phyloP scores from a whole-genome alignment of 2,329 filamentous ascomycete species.

The Diaporthe sp. region DNA sequence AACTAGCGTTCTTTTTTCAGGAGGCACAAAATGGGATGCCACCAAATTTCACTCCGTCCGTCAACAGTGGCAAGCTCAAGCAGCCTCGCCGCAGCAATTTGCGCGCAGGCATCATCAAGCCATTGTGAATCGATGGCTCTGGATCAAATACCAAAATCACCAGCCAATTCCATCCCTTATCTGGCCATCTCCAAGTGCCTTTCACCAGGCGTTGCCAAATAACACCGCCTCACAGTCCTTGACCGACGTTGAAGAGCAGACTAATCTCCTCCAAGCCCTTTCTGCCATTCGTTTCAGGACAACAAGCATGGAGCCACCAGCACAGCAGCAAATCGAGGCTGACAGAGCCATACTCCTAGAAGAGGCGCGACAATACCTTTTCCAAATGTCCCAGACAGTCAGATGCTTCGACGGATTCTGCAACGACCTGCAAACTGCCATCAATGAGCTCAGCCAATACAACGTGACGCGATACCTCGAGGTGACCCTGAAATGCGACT shows the following conservation, averaged over 20 bases:
- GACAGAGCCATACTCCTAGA: neutral
- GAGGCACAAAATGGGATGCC: neutral
- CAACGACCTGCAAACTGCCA: neutral
- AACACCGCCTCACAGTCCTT: neutral
- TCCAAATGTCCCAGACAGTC: neutral
- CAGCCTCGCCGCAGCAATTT: neutral
- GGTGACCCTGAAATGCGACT: neutral
- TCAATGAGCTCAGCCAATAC: slow-evolving; percentile 1
- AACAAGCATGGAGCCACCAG: neutral
- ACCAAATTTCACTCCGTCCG: neutral
- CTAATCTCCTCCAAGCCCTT: neutral
- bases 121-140: neutral
- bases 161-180: neutral
- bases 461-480: neutral
- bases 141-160: too few species aligned
- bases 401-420: neutral
- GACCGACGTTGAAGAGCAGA: neutral
- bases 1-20: too few species aligned
- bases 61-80: neutral
- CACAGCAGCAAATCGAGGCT: neutral
- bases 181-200: neutral
- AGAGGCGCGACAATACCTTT: neutral
- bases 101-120: neutral
- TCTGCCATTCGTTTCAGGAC: neutral
- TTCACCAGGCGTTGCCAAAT: too few species aligned